phyloP scores from a whole-genome alignment of 2,329 filamentous ascomycete species.

The Sordariomycetes sp. region DNA sequence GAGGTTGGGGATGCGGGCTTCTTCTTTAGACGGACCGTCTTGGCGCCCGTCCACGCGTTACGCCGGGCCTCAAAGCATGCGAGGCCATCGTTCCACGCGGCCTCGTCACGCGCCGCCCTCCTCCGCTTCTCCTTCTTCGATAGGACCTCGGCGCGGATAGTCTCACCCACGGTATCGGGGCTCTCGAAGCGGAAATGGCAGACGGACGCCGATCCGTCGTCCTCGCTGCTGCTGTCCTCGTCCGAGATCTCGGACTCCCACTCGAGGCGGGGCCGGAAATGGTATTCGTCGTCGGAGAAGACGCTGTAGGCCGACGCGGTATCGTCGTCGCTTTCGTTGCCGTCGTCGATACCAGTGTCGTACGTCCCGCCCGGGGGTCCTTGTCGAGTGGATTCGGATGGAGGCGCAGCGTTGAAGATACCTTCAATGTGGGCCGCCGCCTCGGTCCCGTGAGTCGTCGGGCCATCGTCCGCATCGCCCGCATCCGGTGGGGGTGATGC shows the following conservation, averaged over 20 bases:
- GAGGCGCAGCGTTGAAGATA: neutral
- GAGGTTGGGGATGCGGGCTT: slow-evolving; percentile 29
- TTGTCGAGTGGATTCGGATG: neutral
- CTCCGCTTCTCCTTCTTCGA: slow-evolving; percentile 45
- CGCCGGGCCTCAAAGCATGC: slow-evolving; percentile 68
- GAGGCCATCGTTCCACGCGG: slow-evolving; percentile 71
- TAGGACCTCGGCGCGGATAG: slow-evolving; percentile 27
- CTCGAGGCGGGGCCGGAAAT: slow-evolving; percentile 39
- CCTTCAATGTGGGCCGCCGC: neutral
- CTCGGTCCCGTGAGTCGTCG: neutral
- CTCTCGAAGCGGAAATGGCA: slow-evolving; percentile 44
- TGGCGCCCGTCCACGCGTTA: slow-evolving; percentile 78
- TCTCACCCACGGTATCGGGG: slow-evolving; percentile 32
- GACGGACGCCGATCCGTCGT: slow-evolving; percentile 26
- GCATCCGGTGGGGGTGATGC: neutral
- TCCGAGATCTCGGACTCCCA: slow-evolving; percentile 39
- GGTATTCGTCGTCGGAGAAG: slow-evolving; percentile 41
- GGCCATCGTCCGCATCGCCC: neutral
- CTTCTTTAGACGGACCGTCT: slow-evolving; percentile 41
- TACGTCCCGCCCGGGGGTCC: neutral
- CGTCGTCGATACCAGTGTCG: slow-evolving; percentile 10
- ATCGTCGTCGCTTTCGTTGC: slow-evolving; percentile 31
- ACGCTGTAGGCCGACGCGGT: slow-evolving; percentile 44
- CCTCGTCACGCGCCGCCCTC: slow-evolving; percentile 50
- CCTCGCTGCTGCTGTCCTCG: slow-evolving; percentile 36